phyloP scores from a whole-genome alignment of 306 rosid species.

The Abrus pulchellus region DNA sequence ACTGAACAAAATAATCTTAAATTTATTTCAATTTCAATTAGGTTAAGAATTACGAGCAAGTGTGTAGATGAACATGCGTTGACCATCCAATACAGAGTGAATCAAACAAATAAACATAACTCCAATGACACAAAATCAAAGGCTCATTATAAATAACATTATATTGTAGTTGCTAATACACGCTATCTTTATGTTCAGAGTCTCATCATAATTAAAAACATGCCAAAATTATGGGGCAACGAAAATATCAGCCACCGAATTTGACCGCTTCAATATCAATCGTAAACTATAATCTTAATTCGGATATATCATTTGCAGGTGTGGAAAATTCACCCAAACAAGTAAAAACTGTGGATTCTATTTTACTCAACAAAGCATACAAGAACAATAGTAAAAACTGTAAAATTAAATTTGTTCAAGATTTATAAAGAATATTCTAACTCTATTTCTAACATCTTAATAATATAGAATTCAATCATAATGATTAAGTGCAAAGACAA shows the following conservation, averaged over 20 bases:
- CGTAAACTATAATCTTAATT: not conserved
- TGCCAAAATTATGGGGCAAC: constrained; percentile 35
- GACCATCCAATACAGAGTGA: too few species aligned
- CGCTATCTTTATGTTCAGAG: constrained; percentile 13
- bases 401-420: too few species aligned
- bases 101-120: too few species aligned
- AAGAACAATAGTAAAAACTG: not conserved
- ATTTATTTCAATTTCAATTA: not conserved
- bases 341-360: not conserved
- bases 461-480: not conserved
- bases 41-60: too few species aligned
- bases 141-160: too few species aligned
- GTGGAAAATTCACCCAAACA: not conserved
- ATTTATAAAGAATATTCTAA: not conserved
- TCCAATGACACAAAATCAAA: too few species aligned
- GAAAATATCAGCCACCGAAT: constrained; percentile 34
- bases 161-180: not conserved
- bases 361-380: not conserved
- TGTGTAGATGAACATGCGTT: too few species aligned
- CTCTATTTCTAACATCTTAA: too few species aligned
- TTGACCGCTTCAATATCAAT: constrained; percentile 44
- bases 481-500: constrained; percentile 1
- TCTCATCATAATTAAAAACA: constrained; percentile 12
- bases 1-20: not conserved
- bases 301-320: constrained; percentile 6